Evolutionary conservation across 2,329 filamentous ascomycete species (phyloP).

Genomic region (Sarocladiaceae sp.): DNA sequence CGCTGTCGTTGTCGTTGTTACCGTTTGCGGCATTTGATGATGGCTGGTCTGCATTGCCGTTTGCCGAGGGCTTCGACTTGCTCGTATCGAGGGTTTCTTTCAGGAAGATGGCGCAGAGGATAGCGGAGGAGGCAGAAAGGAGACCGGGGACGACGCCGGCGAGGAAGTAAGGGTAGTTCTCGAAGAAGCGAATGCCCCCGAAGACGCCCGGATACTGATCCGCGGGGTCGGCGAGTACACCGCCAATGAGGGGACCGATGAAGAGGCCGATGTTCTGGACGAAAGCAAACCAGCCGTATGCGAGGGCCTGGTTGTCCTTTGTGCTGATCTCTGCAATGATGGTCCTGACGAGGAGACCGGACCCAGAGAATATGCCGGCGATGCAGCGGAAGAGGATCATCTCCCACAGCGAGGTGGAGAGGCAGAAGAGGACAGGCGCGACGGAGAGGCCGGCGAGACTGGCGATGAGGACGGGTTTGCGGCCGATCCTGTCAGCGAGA

Average conservation of each 20-base stretch:
- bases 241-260: slow-evolving; percentile 64
- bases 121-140: slow-evolving; percentile 50
- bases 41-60: not conserved
- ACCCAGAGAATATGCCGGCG: slow-evolving; percentile 68
- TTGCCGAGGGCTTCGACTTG: not conserved
- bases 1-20: slow-evolving; percentile 7
- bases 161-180: slow-evolving; percentile 45
- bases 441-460: slow-evolving; percentile 59
- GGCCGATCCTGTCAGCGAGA: slow-evolving; percentile 55
- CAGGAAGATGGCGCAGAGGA: slow-evolving; percentile 48
- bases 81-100: slow-evolving; percentile 51
- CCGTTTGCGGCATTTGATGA: not conserved
- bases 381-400: slow-evolving; percentile 68
- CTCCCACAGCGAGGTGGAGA: slow-evolving; percentile 60
- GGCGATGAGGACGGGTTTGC: slow-evolving; percentile 65
- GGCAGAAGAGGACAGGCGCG: slow-evolving; percentile 59
- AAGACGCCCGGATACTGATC: slow-evolving; percentile 53
- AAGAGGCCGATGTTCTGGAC: slow-evolving; percentile 68
- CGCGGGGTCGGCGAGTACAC: slow-evolving; percentile 61
- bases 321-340: slow-evolving; percentile 73
- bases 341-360: slow-evolving; percentile 66
- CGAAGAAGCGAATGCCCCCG: slow-evolving; percentile 37
- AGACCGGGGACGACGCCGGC: slow-evolving; percentile 47
- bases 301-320: slow-evolving; percentile 60
- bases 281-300: slow-evolving; percentile 74